Evolutionary conservation across 139 green algal genomes (phyloP).

Genomic region (Microglena sp.): DNA sequence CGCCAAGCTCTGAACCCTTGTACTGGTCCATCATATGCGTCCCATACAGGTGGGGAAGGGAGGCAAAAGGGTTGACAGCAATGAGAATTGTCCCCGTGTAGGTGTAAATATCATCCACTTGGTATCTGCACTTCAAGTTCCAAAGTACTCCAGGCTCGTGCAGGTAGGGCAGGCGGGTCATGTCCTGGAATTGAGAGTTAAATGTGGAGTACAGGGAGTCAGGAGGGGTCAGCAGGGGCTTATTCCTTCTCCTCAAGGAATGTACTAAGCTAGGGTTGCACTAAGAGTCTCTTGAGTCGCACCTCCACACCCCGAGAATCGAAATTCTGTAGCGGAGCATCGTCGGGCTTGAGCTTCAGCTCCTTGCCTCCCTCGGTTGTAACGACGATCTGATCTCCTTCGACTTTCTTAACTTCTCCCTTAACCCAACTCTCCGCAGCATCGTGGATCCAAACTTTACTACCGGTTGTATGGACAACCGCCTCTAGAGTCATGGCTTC

Average conservation of each 20-base stretch:
- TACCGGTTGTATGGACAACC: slow-evolving; percentile 58
- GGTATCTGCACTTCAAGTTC: slow-evolving; percentile 77
- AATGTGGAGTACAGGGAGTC: not conserved
- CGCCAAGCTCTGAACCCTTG: slow-evolving; percentile 63
- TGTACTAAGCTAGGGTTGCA: not conserved
- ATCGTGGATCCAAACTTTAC: slow-evolving; percentile 63
- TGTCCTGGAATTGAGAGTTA: slow-evolving; percentile 89
- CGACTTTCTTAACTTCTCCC: slow-evolving; percentile 56
- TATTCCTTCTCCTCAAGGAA: not conserved
- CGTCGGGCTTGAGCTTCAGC: slow-evolving; percentile 39
- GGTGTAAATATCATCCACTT: slow-evolving; percentile 89
- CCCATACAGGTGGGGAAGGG: slow-evolving; percentile 78
- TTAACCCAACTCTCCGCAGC: slow-evolving; percentile 60
- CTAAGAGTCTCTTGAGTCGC: slow-evolving; percentile 4
- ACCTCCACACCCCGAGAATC: slow-evolving; percentile 65
- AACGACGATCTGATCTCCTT: slow-evolving; percentile 36
- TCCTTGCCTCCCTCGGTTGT: slow-evolving; percentile 35
- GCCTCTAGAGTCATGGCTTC: not conserved
- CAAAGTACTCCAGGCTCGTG: slow-evolving; percentile 94
- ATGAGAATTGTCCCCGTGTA: slow-evolving; percentile 90
- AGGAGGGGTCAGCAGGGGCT: not conserved
- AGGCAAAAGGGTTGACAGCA: slow-evolving; percentile 82
- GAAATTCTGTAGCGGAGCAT: slow-evolving; percentile 75
- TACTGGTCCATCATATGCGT: slow-evolving; percentile 92
- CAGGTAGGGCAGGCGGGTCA: slow-evolving; percentile 95